Conservation (phyloP, 163 green algal genomes). For the Chloroidium sp. region DNA sequence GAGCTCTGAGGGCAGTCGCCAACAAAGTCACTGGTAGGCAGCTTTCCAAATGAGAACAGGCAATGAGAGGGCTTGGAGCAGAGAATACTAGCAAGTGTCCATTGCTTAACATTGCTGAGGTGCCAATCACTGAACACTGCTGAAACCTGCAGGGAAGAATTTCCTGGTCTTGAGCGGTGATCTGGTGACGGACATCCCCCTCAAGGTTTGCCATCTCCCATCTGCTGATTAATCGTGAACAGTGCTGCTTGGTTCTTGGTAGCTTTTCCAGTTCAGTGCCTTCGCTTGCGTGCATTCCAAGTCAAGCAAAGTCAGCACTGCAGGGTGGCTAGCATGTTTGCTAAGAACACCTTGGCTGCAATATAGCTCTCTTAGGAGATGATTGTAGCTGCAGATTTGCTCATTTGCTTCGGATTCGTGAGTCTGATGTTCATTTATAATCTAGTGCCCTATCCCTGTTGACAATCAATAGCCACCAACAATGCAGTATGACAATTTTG, state of each 20-base stretch:
- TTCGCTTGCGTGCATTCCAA: too few species aligned
- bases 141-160: not conserved
- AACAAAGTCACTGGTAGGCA: constrained; percentile 31
- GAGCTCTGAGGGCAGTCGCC: constrained; percentile 51
- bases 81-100: too few species aligned
- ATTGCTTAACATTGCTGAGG: too few species aligned
- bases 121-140: too few species aligned
- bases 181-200: constrained; percentile 60
- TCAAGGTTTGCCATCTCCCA: constrained; percentile 41
- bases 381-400: not conserved
- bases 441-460: not conserved
- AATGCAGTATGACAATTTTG: not conserved
- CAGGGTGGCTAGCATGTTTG: not conserved
- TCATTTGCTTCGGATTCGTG: too few species aligned
- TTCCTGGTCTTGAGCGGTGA: constrained; percentile 67
- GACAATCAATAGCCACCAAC: not conserved
- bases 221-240: not conserved
- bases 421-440: too few species aligned
- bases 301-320: not conserved
- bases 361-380: not conserved
- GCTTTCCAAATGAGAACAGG: too few species aligned
- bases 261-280: too few species aligned
- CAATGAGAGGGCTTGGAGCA: too few species aligned
- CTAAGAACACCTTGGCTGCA: not conserved
- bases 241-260: too few species aligned